Evolutionary conservation across 805 yeast genomes (phyloP).

Genomic region (Lipomyces mesembrius): DNA sequence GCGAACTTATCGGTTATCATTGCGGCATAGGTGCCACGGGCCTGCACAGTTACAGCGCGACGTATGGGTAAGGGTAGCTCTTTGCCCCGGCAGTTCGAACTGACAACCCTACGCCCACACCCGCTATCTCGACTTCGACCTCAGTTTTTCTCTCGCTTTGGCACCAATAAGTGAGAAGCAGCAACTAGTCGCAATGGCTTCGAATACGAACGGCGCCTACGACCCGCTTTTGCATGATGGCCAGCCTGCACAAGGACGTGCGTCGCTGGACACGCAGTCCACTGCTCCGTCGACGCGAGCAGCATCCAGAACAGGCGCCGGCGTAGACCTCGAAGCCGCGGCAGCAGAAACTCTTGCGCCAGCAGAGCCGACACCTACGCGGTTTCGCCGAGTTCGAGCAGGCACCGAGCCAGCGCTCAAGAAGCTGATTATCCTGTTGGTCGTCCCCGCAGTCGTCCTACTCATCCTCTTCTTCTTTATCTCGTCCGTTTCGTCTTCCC

Average conservation of each 20-base stretch:
- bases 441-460: conserved; percentile 39
- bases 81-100: background rate
- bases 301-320: conserved; percentile 12
- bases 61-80: background rate
- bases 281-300: conserved; percentile 10
- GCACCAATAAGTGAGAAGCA: background rate
- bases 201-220: conserved; percentile 19
- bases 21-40: background rate
- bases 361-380: conserved; percentile 24
- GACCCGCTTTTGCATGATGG: conserved; percentile 36
- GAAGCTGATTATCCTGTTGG: conserved; percentile 33
- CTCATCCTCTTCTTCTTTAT: conserved; percentile 37
- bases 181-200: conserved; percentile 7
- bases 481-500: conserved; percentile 29
- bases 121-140: no score
- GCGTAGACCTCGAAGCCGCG: conserved; percentile 34
- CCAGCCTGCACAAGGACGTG: conserved; percentile 26
- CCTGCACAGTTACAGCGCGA: background rate
- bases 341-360: conserved; percentile 34
- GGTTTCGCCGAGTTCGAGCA: conserved; percentile 27
- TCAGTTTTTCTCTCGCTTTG: background rate
- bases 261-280: conserved; percentile 16
- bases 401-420: conserved; percentile 38
- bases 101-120: background rate
- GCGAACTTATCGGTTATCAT: background rate